Evolutionary conservation across 352 stramenopile species (phyloP).

Genomic region (Thraustochytrium sp.): DNA sequence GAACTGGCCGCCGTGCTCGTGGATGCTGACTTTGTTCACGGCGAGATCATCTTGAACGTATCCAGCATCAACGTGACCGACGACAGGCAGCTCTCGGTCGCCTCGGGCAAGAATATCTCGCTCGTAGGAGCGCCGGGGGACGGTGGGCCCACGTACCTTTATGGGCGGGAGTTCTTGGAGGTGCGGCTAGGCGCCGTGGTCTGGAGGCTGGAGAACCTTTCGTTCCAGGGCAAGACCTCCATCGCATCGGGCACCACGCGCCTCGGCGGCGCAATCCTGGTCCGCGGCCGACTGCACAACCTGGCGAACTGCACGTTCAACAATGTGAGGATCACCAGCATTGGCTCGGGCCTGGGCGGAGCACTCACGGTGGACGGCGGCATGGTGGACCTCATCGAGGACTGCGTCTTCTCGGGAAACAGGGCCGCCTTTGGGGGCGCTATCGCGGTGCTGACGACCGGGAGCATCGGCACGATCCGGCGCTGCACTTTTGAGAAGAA

Average conservation of each 20-base stretch:
- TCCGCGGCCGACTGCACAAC: background rate
- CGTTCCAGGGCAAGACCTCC: background rate
- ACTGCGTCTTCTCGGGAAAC: background rate
- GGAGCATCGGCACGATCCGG: background rate
- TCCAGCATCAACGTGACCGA: no score
- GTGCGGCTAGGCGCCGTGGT: background rate
- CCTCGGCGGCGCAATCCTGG: background rate
- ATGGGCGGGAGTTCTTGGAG: no score
- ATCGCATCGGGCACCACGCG: background rate
- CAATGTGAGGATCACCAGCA: no score
- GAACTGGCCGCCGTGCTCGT: background rate
- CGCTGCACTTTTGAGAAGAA: background rate
- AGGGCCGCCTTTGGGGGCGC: background rate
- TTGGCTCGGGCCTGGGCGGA: no score
- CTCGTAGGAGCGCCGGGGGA: no score
- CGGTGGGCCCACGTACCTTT: no score
- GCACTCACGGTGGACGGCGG: no score
- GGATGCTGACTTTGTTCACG: background rate
- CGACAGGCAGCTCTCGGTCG: no score
- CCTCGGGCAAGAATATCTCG: no score
- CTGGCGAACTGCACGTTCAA: background rate
- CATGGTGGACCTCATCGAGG: background rate
- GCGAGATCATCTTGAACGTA: no score
- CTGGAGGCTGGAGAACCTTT: background rate
- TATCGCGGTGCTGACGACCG: background rate